These are phyloP conservation scores for Trichoderma sp. DNA, from an alignment of 2,329 filamentous ascomycete genomes.

Conservation along the genomic window DNA sequence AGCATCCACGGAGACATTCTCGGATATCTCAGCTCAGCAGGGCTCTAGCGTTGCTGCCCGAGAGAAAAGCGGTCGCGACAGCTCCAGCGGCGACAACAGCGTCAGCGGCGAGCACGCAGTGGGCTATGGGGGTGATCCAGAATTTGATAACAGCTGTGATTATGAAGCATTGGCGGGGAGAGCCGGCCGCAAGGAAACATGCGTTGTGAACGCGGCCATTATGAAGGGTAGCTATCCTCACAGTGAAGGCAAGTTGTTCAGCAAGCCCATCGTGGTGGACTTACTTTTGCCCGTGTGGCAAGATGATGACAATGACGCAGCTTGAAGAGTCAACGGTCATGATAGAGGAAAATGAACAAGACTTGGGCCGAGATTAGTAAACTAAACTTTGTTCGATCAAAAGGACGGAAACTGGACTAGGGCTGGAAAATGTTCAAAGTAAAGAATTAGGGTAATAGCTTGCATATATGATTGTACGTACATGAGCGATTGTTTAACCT, in stretches of 20 bases:
- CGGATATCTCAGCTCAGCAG: constrained; percentile 13
- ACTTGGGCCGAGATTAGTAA: neutral
- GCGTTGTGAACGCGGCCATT: constrained; percentile 78
- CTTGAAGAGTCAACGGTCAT: neutral
- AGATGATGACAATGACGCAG: constrained; percentile 23
- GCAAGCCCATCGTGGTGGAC: constrained; percentile 85
- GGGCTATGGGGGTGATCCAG: constrained; percentile 38
- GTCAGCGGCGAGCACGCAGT: neutral
- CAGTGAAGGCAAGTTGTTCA: constrained; percentile 63
- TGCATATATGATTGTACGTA: constrained; percentile 10
- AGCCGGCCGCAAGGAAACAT: constrained; percentile 66
- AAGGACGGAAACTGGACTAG: neutral
- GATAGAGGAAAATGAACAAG: neutral
- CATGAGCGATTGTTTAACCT: neutral
- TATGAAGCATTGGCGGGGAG: constrained; percentile 46
- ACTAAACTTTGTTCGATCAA: neutral
- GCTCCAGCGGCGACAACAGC: neutral
- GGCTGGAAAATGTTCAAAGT: neutral
- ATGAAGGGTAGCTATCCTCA: constrained; percentile 70
- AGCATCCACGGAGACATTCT: neutral
- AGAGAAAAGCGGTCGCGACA: neutral
- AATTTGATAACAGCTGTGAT: constrained; percentile 49
- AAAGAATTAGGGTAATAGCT: neutral
- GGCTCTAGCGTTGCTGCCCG: constrained; percentile 31
- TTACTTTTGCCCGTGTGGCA: constrained; percentile 66